Percentiles rank a stretch among this genome's conserved stretches.
These are phyloP conservation scores for Exsudoporus floridanus DNA, from an alignment of 1,284 basidiomycete genomes.

Conservation along the genomic window DNA sequence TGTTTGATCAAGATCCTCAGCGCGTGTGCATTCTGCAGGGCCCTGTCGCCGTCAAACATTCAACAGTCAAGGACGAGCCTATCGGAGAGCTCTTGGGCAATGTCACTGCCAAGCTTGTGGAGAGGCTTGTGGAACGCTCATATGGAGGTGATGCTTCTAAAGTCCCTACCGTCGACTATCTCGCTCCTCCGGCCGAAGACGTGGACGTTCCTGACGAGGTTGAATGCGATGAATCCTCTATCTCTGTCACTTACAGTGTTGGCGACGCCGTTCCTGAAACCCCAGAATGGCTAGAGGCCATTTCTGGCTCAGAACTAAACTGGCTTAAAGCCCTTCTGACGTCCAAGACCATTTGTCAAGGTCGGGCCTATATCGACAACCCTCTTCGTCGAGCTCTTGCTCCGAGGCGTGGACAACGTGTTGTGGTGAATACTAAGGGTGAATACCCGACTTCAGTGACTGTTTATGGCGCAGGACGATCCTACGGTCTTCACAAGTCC, in stretches of 20 bases:
- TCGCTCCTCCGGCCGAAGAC: conserved; percentile 56
- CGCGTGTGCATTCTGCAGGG: conserved; percentile 98
- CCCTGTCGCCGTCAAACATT: conserved; percentile 90
- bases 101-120: conserved; percentile 77
- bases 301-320: conserved; percentile 78
- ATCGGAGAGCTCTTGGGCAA: conserved; percentile 90
- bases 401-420: conserved; percentile 78
- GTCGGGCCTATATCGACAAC: conserved; percentile 82
- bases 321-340: conserved; percentile 90
- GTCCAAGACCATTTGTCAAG: conserved; percentile 83
- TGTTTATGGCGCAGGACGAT: conserved; percentile 79
- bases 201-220: conserved; percentile 48
- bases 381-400: conserved; percentile 85
- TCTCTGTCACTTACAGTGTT: conserved; percentile 58
- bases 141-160: conserved; percentile 79
- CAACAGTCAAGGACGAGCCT: conserved; percentile 88
- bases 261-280: conserved; percentile 56
- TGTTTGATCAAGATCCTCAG: conserved; percentile 97
- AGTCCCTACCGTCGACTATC: conserved; percentile 86
- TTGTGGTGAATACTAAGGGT: conserved; percentile 55
- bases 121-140: conserved; percentile 78
- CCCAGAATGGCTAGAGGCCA: conserved; percentile 78
- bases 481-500: conserved; percentile 69
- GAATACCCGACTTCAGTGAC: conserved; percentile 57
- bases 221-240: conserved; percentile 44